These are phyloP conservation scores for Boletus semigastroideus DNA, from an alignment of 1,284 basidiomycete species.

Conservation along the genomic window DNA sequence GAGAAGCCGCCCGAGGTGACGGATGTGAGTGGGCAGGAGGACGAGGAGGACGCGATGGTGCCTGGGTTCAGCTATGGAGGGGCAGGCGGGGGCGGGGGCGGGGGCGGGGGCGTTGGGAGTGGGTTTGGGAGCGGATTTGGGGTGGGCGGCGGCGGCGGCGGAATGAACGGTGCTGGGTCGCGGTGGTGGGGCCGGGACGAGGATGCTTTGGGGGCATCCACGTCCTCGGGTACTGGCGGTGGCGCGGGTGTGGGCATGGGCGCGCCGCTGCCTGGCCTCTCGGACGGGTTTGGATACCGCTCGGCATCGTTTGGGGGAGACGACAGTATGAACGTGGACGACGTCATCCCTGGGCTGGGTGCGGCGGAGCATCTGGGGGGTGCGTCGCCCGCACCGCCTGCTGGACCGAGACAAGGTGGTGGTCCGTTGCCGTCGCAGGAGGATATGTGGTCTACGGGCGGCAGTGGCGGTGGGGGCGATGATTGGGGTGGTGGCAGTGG, in stretches of 20 bases:
- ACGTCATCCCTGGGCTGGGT: slow-evolving; percentile 53
- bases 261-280: slow-evolving; percentile 1
- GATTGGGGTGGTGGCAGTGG: slow-evolving; percentile 31
- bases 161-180: slow-evolving; percentile 9
- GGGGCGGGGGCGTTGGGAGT: no score
- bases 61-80: slow-evolving; percentile 55
- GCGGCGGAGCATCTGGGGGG: slow-evolving; percentile 21
- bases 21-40: slow-evolving; percentile 62
- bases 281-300: slow-evolving; percentile 19
- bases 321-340: slow-evolving; percentile 38
- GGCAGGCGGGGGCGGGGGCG: no score
- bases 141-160: not conserved
- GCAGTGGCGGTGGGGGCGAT: slow-evolving; percentile 10
- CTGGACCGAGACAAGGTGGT: slow-evolving; percentile 34
- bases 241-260: not conserved
- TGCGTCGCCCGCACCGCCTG: slow-evolving; percentile 1
- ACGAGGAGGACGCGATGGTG: slow-evolving; percentile 71
- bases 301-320: slow-evolving; percentile 16
- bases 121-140: slow-evolving; percentile 19
- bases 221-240: slow-evolving; percentile 8
- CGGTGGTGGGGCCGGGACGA: slow-evolving; percentile 45
- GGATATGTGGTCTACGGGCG: slow-evolving; percentile 40
- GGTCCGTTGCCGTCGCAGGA: slow-evolving; percentile 41
- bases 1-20: slow-evolving; percentile 70
- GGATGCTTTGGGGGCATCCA: slow-evolving; percentile 20